Evolutionary conservation across 768 basidiomycete species (phyloP).

Genomic region (Suillus weaverae): DNA sequence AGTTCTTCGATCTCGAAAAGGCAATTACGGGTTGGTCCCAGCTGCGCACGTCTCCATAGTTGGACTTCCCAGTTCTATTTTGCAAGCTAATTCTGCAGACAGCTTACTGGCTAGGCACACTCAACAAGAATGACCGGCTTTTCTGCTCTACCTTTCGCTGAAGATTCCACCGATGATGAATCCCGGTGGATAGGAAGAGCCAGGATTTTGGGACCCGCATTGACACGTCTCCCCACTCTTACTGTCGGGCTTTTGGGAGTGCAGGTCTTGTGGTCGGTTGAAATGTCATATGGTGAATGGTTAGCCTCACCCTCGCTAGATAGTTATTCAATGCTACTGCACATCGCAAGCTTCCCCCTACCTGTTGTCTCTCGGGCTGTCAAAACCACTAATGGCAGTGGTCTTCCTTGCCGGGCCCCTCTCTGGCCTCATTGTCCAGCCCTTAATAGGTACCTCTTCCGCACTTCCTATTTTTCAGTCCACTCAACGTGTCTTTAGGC

Average conservation of each 20-base stretch:
- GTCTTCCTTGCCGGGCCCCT: constrained; percentile 93
- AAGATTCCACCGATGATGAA: constrained; percentile 37
- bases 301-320: constrained; percentile 3
- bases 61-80: background rate
- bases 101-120: background rate
- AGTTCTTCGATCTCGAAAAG: background rate
- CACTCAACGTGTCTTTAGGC: constrained; percentile 25
- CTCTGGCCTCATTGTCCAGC: constrained; percentile 89
- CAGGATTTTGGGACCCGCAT: constrained; percentile 64
- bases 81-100: background rate
- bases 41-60: background rate
- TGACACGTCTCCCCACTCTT: constrained; percentile 64
- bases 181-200: constrained; percentile 53
- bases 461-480: too few species aligned
- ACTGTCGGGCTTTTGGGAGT: constrained; percentile 83
- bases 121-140: constrained; percentile 46
- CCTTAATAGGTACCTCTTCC: constrained; percentile 64
- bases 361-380: constrained; percentile 82
- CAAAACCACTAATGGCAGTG: constrained; percentile 83
- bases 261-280: constrained; percentile 90
- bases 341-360: constrained; percentile 70
- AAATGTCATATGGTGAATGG: constrained; percentile 91
- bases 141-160: constrained; percentile 45
- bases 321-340: background rate
- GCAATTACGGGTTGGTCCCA: background rate